Evolutionary conservation across 495 filamentous ascomycete species (phyloP).

Genomic region (Aspergillus sclerotiicarbonarius): DNA sequence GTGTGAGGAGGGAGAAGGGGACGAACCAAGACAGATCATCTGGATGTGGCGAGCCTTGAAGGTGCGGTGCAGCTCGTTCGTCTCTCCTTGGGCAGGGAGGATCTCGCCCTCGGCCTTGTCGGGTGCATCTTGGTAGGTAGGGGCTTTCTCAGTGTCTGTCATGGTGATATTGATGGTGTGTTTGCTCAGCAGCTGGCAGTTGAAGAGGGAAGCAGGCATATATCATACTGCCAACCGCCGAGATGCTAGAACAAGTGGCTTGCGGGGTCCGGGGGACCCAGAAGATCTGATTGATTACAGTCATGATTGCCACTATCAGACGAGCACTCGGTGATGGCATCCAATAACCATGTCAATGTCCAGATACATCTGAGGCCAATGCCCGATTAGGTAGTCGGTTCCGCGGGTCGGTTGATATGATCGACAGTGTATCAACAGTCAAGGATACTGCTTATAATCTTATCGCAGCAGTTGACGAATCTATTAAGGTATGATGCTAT

Average conservation of each 20-base stretch:
- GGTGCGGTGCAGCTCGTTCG: background rate
- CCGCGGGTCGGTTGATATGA: background rate
- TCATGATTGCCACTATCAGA: too few relatives aligned
- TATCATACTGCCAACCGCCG: background rate
- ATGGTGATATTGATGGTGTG: background rate
- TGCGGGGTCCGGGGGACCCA: background rate
- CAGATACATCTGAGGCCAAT: background rate
- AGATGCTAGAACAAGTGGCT: background rate
- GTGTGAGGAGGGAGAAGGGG: background rate
- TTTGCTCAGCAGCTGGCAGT: background rate
- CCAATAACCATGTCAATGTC: background rate
- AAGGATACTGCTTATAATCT: too few relatives aligned
- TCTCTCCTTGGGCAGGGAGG: background rate
- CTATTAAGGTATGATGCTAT: too few relatives aligned
- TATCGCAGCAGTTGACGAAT: too few relatives aligned
- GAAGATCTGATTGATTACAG: too few relatives aligned
- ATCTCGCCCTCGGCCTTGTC: background rate
- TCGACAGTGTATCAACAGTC: background rate
- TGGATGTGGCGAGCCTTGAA: slow-evolving; percentile 1
- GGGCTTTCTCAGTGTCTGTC: background rate
- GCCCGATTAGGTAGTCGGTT: background rate
- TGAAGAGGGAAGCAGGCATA: background rate
- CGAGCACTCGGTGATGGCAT: background rate
- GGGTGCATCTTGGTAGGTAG: background rate
- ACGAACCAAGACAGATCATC: slow-evolving; percentile 1